Conservation (phyloP, 495 filamentous ascomycete genomes). For the Staphylotrichum longicolle region DNA sequence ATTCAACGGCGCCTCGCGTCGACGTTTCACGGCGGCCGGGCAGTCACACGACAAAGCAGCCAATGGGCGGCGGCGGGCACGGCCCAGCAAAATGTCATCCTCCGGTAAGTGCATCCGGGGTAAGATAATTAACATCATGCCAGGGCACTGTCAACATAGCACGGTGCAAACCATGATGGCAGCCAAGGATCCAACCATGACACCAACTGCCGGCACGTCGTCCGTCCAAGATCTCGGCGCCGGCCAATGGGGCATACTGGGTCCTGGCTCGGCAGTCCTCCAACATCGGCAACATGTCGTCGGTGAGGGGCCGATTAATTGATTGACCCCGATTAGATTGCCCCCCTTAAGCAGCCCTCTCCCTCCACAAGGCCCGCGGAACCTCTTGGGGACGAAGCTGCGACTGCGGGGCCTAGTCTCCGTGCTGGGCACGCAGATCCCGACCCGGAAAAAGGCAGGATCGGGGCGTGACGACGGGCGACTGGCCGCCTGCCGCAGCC, state of each 20-base stretch:
- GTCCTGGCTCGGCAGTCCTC: slow-evolving; percentile 5
- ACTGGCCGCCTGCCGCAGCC: background rate
- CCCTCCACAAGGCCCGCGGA: slow-evolving; percentile 1
- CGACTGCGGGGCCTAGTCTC: slow-evolving; percentile 27
- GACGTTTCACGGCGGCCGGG: background rate
- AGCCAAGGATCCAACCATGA: slow-evolving; percentile 4
- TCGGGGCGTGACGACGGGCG: background rate
- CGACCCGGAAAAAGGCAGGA: slow-evolving; percentile 26
- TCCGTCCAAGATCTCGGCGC: slow-evolving; percentile 6
- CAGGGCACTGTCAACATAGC: background rate
- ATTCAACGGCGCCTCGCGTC: slow-evolving; percentile 20
- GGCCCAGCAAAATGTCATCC: background rate
- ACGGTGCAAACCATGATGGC: slow-evolving; percentile 2
- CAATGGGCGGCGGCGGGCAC: slow-evolving; percentile 1
- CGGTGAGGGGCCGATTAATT: slow-evolving; percentile 29
- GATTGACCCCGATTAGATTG: slow-evolving; percentile 20
- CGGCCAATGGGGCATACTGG: slow-evolving; percentile 21
- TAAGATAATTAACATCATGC: slow-evolving; percentile 18
- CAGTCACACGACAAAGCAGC: background rate
- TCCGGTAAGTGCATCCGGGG: slow-evolving; percentile 19
- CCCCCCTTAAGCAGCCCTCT: slow-evolving; percentile 6
- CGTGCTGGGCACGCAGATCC: slow-evolving; percentile 21
- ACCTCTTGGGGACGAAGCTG: slow-evolving; percentile 14
- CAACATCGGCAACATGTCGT: slow-evolving; percentile 4
- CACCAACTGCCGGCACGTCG: slow-evolving; percentile 25